Percentiles rank a stretch among this genome's conserved stretches.
Conservation (phyloP, 805 yeast genomes). For the Ogataea corticis region DNA sequence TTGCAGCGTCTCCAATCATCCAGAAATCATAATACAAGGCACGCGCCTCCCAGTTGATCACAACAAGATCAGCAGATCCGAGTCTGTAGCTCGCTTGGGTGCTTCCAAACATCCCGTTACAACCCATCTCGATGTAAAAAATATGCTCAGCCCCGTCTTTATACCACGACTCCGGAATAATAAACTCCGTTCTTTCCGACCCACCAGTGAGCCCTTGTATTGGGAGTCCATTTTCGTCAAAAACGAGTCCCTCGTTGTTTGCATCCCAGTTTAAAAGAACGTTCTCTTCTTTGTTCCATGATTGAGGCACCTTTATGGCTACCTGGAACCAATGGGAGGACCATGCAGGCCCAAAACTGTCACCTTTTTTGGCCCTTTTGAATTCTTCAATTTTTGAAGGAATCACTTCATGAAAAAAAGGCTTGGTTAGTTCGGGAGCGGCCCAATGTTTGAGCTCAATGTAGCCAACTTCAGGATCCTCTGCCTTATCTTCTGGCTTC, state of each 20-base stretch:
- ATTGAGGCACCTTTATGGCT: conserved; percentile 59
- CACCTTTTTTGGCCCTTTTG: conserved; percentile 64
- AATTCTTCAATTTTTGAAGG: conserved; percentile 48
- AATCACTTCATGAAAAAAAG: conserved; percentile 60
- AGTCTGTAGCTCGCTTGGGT: conserved; percentile 64
- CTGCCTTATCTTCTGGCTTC: conserved; percentile 22
- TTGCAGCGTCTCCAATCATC: conserved; percentile 87
- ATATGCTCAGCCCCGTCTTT: conserved; percentile 48
- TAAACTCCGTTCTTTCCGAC: conserved; percentile 75
- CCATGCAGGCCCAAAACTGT: conserved; percentile 93
- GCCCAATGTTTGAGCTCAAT: conserved; percentile 66
- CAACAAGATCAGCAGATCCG: conserved; percentile 70
- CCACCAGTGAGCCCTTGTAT: conserved; percentile 86
- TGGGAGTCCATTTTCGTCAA: conserved; percentile 64
- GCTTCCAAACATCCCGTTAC: conserved; percentile 89
- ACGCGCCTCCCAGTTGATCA: conserved; percentile 80
- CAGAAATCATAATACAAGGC: conserved; percentile 78
- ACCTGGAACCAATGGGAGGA: conserved; percentile 92
- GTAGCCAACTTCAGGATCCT: conserved; percentile 39
- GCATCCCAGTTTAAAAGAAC: conserved; percentile 83
- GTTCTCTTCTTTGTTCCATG: conserved; percentile 54
- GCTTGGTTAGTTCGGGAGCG: conserved; percentile 70
- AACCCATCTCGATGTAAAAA: conserved; percentile 85
- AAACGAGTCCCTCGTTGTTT: conserved; percentile 81
- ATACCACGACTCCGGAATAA: conserved; percentile 58